These are phyloP conservation scores for Thielaviopsis populi DNA, from an alignment of 2,329 filamentous ascomycete species.

Conservation along the genomic window DNA sequence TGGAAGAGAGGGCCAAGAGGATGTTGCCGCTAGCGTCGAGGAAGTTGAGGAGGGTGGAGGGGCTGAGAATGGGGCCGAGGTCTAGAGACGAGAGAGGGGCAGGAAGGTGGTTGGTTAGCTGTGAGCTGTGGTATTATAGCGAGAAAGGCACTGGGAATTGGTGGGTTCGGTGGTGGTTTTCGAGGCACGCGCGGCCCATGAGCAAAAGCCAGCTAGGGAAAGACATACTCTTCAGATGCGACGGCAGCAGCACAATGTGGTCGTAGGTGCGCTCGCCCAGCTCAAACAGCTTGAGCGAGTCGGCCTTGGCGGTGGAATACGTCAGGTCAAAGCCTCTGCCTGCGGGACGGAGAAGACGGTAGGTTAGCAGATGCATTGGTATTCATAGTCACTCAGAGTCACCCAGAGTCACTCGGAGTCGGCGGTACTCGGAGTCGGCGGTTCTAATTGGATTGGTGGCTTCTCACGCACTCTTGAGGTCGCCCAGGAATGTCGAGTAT, in stretches of 20 bases:
- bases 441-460: not conserved
- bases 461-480: conserved; percentile 46
- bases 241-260: conserved; percentile 76
- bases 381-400: no score
- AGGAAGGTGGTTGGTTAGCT: conserved; percentile 1
- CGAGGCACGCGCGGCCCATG: not conserved
- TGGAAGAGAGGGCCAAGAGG: conserved; percentile 66
- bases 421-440: not conserved
- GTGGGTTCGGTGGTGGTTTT: no score
- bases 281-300: conserved; percentile 61
- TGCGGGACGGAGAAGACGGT: conserved; percentile 26
- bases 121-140: no score
- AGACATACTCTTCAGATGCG: conserved; percentile 67
- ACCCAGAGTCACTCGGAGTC: no score
- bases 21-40: conserved; percentile 86
- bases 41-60: conserved; percentile 77
- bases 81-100: conserved; percentile 36
- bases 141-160: no score
- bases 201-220: not conserved
- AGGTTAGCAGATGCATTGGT: not conserved
- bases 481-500: conserved; percentile 69
- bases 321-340: conserved; percentile 68
- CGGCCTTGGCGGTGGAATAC: conserved; percentile 72
- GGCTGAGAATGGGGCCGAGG: conserved; percentile 75
- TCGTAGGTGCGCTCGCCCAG: conserved; percentile 82